These are phyloP conservation scores for Strombidium stylifer DNA, from an alignment of 73 alveolate genomes.

Conservation along the genomic window DNA sequence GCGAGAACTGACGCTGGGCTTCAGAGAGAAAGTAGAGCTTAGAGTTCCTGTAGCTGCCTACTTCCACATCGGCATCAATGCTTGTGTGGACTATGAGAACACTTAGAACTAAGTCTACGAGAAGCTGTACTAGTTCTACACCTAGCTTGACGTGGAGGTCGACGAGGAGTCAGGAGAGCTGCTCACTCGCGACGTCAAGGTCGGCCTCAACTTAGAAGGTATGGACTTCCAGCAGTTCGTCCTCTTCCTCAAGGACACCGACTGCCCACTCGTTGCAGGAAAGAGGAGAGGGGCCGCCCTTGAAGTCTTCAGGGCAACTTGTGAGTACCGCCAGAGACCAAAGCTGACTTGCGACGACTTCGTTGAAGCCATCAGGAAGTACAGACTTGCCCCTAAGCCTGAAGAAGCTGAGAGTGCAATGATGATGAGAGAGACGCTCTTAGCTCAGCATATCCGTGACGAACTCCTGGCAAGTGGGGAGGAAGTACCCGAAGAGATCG, in stretches of 20 bases:
- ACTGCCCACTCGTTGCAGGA: background rate
- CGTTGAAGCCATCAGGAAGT: constrained; percentile 12
- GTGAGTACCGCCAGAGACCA: constrained; percentile 11
- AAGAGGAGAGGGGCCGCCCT: too few species aligned
- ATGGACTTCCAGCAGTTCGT: constrained; percentile 1
- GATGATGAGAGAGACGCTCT: too few species aligned
- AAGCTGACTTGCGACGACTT: constrained; percentile 22
- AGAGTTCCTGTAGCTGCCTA: constrained; percentile 28
- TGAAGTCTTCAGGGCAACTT: constrained; percentile 20
- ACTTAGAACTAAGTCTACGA: constrained; percentile 15
- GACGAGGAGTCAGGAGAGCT: background rate
- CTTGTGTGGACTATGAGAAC: constrained; percentile 29
- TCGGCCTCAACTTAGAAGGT: constrained; percentile 12
- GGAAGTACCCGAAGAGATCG: too few species aligned
- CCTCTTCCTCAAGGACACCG: constrained; percentile 12
- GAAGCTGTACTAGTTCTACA: constrained; percentile 20
- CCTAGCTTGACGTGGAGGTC: background rate
- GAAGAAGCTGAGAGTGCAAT: too few species aligned
- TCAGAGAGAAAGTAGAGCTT: constrained; percentile 30
- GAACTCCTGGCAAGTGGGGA: too few species aligned
- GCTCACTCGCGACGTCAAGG: background rate
- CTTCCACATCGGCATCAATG: constrained; percentile 36
- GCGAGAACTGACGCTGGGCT: constrained; percentile 4
- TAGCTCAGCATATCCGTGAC: too few species aligned
- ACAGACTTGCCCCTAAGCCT: too few species aligned